These are phyloP conservation scores for Tolypocladium sp. DNA, from an alignment of 2,329 filamentous ascomycete genomes.

Conservation along the genomic window DNA sequence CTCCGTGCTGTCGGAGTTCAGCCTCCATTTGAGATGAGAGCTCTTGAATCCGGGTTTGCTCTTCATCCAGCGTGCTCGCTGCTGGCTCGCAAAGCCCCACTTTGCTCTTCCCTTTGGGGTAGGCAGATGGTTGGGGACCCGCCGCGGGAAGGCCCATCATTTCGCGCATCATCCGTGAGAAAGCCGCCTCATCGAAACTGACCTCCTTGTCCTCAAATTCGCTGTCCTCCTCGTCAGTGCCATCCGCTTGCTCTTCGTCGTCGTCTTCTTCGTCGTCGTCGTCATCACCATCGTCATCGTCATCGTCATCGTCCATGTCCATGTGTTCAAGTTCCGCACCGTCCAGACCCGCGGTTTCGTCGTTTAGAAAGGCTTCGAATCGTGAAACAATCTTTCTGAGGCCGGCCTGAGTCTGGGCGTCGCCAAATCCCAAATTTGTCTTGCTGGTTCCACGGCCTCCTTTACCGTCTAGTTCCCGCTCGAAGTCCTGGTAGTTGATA, in stretches of 20 bases:
- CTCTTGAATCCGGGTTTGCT: constrained; percentile 53
- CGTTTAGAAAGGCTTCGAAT: constrained; percentile 88
- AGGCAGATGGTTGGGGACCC: neutral
- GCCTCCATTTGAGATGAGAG: constrained; percentile 62
- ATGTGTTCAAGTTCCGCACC: constrained; percentile 67
- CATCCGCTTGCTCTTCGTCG: constrained; percentile 37
- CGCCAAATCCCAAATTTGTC: constrained; percentile 45
- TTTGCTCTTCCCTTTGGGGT: neutral
- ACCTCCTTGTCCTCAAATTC: constrained; percentile 66
- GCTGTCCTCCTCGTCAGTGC: constrained; percentile 43
- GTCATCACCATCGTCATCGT: constrained; percentile 38
- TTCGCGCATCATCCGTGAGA: constrained; percentile 79
- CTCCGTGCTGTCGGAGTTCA: constrained; percentile 39
- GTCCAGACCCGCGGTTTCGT: constrained; percentile 71
- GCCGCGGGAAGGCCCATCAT: constrained; percentile 63
- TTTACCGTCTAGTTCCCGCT: constrained; percentile 60
- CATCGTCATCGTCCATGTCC: constrained; percentile 52
- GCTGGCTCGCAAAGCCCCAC: neutral
- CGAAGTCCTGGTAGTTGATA: constrained; percentile 84
- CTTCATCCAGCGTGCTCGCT: constrained; percentile 24
- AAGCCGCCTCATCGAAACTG: constrained; percentile 77
- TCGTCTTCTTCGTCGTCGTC: constrained; percentile 45
- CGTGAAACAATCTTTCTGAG: constrained; percentile 84
- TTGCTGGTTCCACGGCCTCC: constrained; percentile 16
- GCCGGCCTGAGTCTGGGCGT: constrained; percentile 61